Conservation (phyloP, 495 filamentous ascomycete species). For the Trypethelium eluteriae region DNA sequence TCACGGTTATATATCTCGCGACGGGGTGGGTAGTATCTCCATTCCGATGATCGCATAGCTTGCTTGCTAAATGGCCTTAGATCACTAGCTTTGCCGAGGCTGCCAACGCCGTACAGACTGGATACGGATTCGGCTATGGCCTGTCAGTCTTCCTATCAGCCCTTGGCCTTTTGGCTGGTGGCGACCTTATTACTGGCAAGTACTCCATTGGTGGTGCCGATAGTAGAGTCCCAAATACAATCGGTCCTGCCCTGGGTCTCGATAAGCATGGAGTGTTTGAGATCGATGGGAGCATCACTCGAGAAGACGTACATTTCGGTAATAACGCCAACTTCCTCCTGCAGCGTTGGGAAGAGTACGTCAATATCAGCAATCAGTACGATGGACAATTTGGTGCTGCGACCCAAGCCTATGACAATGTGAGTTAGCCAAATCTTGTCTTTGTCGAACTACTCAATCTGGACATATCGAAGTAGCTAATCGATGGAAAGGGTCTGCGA, state of each 20-base stretch:
- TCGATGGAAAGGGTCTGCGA: slow-evolving; percentile 1
- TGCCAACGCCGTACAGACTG: slow-evolving; percentile 27
- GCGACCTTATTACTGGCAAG: slow-evolving; percentile 26
- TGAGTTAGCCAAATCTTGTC: neutral
- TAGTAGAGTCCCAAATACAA: slow-evolving; percentile 25
- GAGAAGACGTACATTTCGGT: slow-evolving; percentile 26
- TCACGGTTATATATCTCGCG: slow-evolving; percentile 17
- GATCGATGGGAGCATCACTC: slow-evolving; percentile 27
- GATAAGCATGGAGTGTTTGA: slow-evolving; percentile 27
- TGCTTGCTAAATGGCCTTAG: slow-evolving; percentile 10
- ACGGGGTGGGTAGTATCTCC: neutral
- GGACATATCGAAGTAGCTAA: neutral
- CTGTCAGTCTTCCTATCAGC: slow-evolving; percentile 25
- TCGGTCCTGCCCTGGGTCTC: slow-evolving; percentile 24
- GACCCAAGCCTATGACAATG: slow-evolving; percentile 20
- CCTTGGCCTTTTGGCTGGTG: slow-evolving; percentile 26
- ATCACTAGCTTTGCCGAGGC: slow-evolving; percentile 28
- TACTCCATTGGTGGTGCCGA: slow-evolving; percentile 25
- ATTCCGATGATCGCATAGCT: neutral
- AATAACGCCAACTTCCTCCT: slow-evolving; percentile 28
- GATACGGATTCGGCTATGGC: slow-evolving; percentile 24
- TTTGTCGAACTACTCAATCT: neutral
- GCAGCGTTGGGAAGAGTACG: slow-evolving; percentile 24
- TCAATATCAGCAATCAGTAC: slow-evolving; percentile 18
- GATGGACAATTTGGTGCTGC: slow-evolving; percentile 20